Percentiles rank a stretch among this genome's conserved stretches.
phyloP scores from a whole-genome alignment of 129 eudicot genomes.

The Apium graveolens region DNA sequence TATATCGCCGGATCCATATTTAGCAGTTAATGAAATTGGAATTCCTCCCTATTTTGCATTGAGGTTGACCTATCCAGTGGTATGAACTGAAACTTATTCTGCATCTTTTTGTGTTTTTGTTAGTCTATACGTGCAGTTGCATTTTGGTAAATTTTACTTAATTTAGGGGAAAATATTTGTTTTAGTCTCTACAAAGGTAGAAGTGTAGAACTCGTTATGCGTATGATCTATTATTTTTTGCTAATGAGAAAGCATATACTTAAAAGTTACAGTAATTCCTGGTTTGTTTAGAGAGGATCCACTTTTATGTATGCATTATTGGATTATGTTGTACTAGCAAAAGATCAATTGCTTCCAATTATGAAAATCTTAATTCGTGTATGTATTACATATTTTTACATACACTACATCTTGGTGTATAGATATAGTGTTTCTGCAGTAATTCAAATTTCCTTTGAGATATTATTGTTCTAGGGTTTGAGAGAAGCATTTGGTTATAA shows the following conservation, averaged over 20 bases:
- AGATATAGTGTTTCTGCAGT: neutral
- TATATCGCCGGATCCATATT: constrained; percentile 95
- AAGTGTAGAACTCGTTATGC: neutral
- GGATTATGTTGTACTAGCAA: neutral
- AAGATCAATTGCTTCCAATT: neutral
- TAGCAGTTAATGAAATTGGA: constrained; percentile 95
- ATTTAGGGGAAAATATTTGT: neutral
- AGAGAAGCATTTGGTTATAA: neutral
- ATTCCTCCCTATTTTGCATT: constrained; percentile 92
- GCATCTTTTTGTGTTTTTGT: neutral
- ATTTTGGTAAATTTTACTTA: neutral
- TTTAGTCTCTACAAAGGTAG: neutral
- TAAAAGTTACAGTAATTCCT: neutral
- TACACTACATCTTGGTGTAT: neutral
- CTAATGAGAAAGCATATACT: neutral
- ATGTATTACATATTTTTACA: neutral
- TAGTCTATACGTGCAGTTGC: neutral
- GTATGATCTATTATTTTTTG: neutral
- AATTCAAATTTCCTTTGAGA: neutral
- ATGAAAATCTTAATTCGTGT: neutral
- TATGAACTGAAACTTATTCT: constrained; percentile 20
- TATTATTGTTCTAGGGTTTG: neutral
- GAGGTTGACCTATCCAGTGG: constrained; percentile 95
- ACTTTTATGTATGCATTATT: neutral
- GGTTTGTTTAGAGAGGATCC: neutral